Evolutionary conservation across 2,329 filamentous ascomycete species (phyloP).

Genomic region (Teratosphaeria pseudoeucalypti): DNA sequence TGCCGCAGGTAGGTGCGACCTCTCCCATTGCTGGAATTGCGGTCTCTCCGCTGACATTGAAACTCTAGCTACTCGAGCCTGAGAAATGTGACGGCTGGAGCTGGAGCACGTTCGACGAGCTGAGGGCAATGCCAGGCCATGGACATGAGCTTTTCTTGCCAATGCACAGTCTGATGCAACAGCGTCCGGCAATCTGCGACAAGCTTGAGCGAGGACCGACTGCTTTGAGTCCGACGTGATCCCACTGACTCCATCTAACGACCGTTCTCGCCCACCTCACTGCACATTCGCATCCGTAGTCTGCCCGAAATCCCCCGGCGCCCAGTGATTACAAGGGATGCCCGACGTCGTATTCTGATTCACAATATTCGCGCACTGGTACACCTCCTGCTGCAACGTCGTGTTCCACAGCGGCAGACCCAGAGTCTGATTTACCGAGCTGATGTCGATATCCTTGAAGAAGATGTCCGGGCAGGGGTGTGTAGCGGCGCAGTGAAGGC

Average conservation of each 20-base stretch:
- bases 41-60: background rate
- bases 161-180: slow-evolving; percentile 35
- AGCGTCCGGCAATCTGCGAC: slow-evolving; percentile 22
- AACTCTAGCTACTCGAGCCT: slow-evolving; percentile 30
- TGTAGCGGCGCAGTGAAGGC: slow-evolving; percentile 1
- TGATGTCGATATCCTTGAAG: slow-evolving; percentile 3
- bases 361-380: slow-evolving; percentile 5
- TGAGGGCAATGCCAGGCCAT: slow-evolving; percentile 16
- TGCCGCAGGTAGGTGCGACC: background rate
- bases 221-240: background rate
- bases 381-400: slow-evolving; percentile 5
- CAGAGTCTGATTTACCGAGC: slow-evolving; percentile 1
- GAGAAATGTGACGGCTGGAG: slow-evolving; percentile 47
- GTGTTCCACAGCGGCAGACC: slow-evolving; percentile 5
- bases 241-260: background rate
- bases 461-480: slow-evolving; percentile 3
- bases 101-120: slow-evolving; percentile 37
- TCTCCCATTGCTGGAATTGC: too few species aligned
- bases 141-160: slow-evolving; percentile 35
- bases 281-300: background rate
- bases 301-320: slow-evolving; percentile 5
- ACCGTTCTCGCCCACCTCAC: background rate
- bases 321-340: slow-evolving; percentile 6
- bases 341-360: slow-evolving; percentile 5
- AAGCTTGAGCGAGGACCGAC: background rate